These are phyloP conservation scores for Pseudogymnoascus pannorum DNA, from an alignment of 2,329 filamentous ascomycete genomes.

Conservation along the genomic window DNA sequence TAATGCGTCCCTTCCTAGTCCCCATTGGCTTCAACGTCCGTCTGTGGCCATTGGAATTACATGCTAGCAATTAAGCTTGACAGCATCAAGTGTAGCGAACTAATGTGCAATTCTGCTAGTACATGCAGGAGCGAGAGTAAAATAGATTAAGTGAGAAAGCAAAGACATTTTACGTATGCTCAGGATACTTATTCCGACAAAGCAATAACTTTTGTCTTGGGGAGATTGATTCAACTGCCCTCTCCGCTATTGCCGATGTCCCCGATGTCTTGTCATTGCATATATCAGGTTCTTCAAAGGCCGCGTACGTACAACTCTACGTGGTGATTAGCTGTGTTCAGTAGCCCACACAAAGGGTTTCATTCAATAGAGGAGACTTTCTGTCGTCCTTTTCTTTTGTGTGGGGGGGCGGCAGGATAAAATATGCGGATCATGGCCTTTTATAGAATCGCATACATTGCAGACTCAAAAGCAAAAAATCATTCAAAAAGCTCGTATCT, in stretches of 20 bases:
- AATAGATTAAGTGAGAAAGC: not conserved
- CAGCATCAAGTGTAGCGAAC: not conserved
- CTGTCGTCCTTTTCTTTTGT: not conserved
- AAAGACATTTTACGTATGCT: not conserved
- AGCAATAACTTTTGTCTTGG: not conserved
- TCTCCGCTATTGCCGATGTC: not conserved
- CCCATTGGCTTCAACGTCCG: not conserved
- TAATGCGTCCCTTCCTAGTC: not conserved
- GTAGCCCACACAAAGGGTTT: not conserved
- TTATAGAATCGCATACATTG: not conserved
- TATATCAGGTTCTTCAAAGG: not conserved
- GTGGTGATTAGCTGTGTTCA: not conserved
- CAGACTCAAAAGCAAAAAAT: not conserved
- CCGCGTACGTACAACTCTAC: not conserved
- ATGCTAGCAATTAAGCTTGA: not conserved
- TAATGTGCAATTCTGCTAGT: conserved; percentile 5
- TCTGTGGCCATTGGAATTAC: not conserved
- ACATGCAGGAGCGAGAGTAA: not conserved
- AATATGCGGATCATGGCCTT: not conserved
- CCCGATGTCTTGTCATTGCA: not conserved
- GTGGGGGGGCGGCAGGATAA: too few relatives aligned
- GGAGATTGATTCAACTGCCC: not conserved
- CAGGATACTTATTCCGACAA: not conserved
- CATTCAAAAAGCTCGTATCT: not conserved
- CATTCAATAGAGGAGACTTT: not conserved